A percentile compares a stretch with the other conserved stretches of the same genome.
These are phyloP conservation scores for Solanum piurae DNA, from an alignment of 257 asterid species.

Conservation along the genomic window DNA sequence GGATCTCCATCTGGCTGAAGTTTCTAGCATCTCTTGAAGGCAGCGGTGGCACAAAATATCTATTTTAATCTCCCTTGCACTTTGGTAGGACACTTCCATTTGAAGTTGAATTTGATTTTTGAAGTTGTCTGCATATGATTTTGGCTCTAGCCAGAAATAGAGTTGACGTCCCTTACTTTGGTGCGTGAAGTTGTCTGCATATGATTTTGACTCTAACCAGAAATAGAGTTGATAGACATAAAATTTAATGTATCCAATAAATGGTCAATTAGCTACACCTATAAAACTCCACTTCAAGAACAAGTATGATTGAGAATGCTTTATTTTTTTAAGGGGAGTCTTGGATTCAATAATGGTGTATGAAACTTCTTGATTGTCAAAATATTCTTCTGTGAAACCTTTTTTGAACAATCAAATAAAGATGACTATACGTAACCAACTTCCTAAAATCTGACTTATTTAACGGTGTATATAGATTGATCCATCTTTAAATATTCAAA, in stretches of 20 bases:
- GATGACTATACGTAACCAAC: background rate
- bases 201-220: background rate
- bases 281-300: background rate
- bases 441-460: background rate
- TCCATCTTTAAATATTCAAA: background rate
- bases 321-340: accelerated
- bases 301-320: background rate
- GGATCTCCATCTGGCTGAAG: background rate
- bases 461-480: background rate
- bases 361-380: background rate
- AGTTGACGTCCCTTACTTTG: too few species aligned
- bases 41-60: background rate
- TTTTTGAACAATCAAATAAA: background rate
- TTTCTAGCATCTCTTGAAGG: background rate
- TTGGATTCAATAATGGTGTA: background rate
- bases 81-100: background rate
- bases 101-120: background rate
- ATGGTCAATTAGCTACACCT: background rate
- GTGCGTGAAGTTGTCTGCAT: background rate
- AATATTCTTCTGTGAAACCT: background rate
- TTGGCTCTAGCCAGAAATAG: background rate
- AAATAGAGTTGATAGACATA: background rate
- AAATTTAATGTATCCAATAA: background rate
- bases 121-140: constrained; percentile 4
- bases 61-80: background rate